phyloP scores from a whole-genome alignment of 139 green algal species.

The Yamagishiella unicocca region DNA sequence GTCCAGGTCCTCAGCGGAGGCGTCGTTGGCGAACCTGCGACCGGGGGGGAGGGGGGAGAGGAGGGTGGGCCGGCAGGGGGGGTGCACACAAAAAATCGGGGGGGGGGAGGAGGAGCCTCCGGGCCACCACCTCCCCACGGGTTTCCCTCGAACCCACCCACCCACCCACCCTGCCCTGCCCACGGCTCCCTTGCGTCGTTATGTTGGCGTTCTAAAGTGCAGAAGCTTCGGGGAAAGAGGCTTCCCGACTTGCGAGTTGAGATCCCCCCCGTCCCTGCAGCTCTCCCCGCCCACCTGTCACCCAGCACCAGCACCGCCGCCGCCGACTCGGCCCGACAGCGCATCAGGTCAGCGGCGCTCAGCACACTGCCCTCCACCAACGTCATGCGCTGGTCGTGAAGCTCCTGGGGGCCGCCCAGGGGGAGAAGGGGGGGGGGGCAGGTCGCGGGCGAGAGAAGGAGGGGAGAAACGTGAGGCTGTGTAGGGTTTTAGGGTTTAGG shows the following conservation, averaged over 20 bases:
- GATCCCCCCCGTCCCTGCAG: no score
- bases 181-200: no score
- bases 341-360: constrained; percentile 73
- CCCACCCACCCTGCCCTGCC: neutral
- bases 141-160: neutral
- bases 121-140: no score
- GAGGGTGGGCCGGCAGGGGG: neutral
- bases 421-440: neutral
- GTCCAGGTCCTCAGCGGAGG: constrained; percentile 79
- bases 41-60: neutral
- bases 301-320: constrained; percentile 77
- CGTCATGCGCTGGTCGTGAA: constrained; percentile 80
- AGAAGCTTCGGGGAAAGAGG: no score
- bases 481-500: no score
- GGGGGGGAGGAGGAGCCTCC: no score
- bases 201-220: no score
- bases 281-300: constrained; percentile 53
- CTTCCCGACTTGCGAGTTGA: no score
- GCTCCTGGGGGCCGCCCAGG: constrained; percentile 66
- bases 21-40: constrained; percentile 68
- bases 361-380: constrained; percentile 82
- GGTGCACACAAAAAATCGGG: neutral
- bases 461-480: no score
- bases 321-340: constrained; percentile 60
- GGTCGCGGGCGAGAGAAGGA: neutral